Base-by-base conservation (phyloP, 2,329 filamentous ascomycete species). In the Colletotrichum gloeosporioides region DNA sequence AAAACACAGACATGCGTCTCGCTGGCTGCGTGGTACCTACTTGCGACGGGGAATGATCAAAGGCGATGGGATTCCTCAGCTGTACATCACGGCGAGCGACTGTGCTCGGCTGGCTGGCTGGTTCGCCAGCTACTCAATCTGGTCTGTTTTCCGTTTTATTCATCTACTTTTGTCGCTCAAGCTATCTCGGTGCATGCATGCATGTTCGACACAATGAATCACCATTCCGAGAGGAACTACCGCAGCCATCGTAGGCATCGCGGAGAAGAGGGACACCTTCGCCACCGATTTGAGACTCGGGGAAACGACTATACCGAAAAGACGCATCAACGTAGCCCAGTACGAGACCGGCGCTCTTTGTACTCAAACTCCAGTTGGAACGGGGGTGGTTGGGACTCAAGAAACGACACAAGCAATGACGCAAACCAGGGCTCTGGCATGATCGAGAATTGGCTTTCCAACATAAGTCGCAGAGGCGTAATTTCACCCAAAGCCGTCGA, bases 401-500 rank as follows among this genome's bases (percentile, higher is more conserved):
- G n/a, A n/a, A 63, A n/a, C 16, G 22, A 64, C 62, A 22, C 62
- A 44, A 10, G 10, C 22, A 39, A 44, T 27, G 36, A 63, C 16
- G 18, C 16, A 29, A 64, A 44, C 22, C 44, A 59, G 3, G 25
- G 29, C 27, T 16, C 27, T 22, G 49, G 53, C 10, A 15, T 75
- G 16, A 68, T 77, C 32, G 66, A 77, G 53, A 62, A 55, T 27
- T 77, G 75, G 75, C 75, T 77, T 32, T 31, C 36, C 36, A 53
- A 69, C 18, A 29, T 74, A n/a, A 75, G 66, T 57, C 61, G 39
- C 13, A 59, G 59, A 59, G 75, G 62, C 9, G 15, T 39, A 1
- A n/a, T 29, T 67, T 31, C 31, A 31, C 36, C 25, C 18, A 18
- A 53, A 27, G 16, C 29, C n/a, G 49, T 9, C 7, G 31, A 55